Evolutionary conservation across 1,139 yeast genomes (phyloP).

Genomic region (Fermentozyma sake): DNA sequence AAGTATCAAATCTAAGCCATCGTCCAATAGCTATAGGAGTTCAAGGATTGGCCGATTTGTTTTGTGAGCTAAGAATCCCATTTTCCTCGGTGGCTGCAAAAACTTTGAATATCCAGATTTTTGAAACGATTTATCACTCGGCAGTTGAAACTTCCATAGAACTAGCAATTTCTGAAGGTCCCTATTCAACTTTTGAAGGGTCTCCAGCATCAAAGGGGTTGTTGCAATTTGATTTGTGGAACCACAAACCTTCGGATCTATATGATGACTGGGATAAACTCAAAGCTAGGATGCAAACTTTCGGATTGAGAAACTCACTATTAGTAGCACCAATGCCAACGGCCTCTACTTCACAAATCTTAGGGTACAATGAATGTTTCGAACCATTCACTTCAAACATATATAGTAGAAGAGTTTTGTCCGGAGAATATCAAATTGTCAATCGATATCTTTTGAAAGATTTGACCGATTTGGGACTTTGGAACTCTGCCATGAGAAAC

Average conservation of each 20-base stretch:
- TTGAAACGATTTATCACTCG: constrained; percentile 87
- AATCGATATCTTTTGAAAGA: constrained; percentile 80
- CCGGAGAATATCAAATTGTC: constrained; percentile 88
- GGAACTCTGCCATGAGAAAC: constrained; percentile 81
- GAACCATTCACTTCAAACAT: constrained; percentile 90
- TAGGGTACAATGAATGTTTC: constrained; percentile 87
- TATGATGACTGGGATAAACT: constrained; percentile 71
- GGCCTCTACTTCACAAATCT: constrained; percentile 86
- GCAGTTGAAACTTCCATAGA: constrained; percentile 79
- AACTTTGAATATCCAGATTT: constrained; percentile 69
- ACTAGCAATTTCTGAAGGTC: constrained; percentile 60
- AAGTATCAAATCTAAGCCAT: constrained; percentile 64
- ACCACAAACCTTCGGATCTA: constrained; percentile 62
- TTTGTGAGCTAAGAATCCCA: constrained; percentile 70
- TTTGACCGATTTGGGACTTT: constrained; percentile 74
- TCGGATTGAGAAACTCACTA: constrained; percentile 78
- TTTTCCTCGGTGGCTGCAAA: constrained; percentile 75
- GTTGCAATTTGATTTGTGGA: constrained; percentile 80
- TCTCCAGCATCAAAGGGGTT: constrained; percentile 82
- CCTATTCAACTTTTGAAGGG: constrained; percentile 65
- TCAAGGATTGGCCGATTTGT: constrained; percentile 87
- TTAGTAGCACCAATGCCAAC: constrained; percentile 94
- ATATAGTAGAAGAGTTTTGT: constrained; percentile 78
- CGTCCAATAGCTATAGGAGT: constrained; percentile 89
- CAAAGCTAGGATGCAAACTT: constrained; percentile 52